Conservation (phyloP, 2,329 filamentous ascomycete genomes). For the Ophiostoma ips region DNA sequence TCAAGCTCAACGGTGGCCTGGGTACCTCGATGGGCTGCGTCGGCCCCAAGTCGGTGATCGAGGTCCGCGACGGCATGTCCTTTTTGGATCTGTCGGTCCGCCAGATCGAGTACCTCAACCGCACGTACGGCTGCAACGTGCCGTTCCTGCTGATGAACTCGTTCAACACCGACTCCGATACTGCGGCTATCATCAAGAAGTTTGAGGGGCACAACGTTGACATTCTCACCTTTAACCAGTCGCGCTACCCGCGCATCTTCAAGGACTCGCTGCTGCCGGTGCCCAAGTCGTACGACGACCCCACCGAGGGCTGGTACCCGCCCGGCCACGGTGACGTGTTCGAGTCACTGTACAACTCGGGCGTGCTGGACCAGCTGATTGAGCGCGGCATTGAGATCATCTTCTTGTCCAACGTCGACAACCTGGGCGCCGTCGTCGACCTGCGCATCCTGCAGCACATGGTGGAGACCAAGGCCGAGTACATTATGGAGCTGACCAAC, state of each 20-base stretch:
- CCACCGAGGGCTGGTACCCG: slow-evolving; percentile 95
- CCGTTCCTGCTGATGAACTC: slow-evolving; percentile 99
- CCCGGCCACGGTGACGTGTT: slow-evolving; percentile 99
- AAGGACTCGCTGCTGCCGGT: slow-evolving; percentile 97
- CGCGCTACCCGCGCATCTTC: slow-evolving; percentile 90
- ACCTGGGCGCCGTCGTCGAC: slow-evolving; percentile 93
- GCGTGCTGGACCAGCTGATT: slow-evolving; percentile 90
- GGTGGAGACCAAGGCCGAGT: slow-evolving; percentile 92
- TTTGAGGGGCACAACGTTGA: slow-evolving; percentile 99
- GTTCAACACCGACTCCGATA: slow-evolving; percentile 99
- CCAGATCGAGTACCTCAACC: slow-evolving; percentile 98
- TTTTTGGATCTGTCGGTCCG: slow-evolving; percentile 97
- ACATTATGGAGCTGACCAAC: slow-evolving; percentile 99
- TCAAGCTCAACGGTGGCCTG: slow-evolving; percentile 98
- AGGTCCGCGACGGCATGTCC: slow-evolving; percentile 99
- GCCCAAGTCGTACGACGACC: slow-evolving; percentile 74
- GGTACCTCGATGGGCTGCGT: slow-evolving; percentile 99
- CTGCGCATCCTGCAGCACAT: slow-evolving; percentile 98
- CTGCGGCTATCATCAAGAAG: slow-evolving; percentile 99
- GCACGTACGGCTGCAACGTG: slow-evolving; percentile 92
- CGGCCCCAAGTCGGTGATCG: slow-evolving; percentile 97
- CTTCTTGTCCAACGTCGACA: slow-evolving; percentile 98
- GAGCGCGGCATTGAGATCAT: slow-evolving; percentile 93
- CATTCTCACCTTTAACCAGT: slow-evolving; percentile 99
- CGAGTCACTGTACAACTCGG: slow-evolving; percentile 98